Evolutionary conservation across 2,329 filamentous ascomycete genomes (phyloP), one percentile per base, ranked within the genome.

Genomic region (Blastomyces percursus): DNA sequence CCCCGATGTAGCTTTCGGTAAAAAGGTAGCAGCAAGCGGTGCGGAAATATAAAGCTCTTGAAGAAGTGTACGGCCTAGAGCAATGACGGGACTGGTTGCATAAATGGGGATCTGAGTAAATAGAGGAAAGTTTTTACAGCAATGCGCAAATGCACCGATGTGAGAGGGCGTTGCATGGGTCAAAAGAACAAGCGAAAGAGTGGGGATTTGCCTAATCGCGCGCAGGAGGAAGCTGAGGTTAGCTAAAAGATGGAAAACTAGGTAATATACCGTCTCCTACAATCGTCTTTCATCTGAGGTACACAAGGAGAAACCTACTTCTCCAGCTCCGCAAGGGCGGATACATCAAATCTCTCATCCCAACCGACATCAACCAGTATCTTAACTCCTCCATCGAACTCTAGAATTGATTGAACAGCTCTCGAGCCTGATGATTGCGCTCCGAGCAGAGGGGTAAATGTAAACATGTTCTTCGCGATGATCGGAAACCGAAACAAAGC

Each of bases 361-460:
- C 94, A 99, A 64, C 94, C 94, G 54, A 96, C 87, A 73, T 96
- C 93, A 46, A 99, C 85, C 61, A 99, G 83, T 60, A 99, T 86
- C 76, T 97, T 97, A 77, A 99, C 88, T 64, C 93, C 94, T 67
- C 93, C 93, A 78, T 99, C 94, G 62, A 99, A 88, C 79, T 97
- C 93, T 57, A 99, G 81, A 44, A 99, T 84, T n/a, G 94, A 97
- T 75, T 96, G 91, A 66, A 91, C 95, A 52, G 93, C 92, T 63
- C 86, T 82, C 56, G 91, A 94, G 67, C 89, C 85, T 5, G 73
- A 73, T 60, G 90, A 92, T 71, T 95, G 90, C 65, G 94, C 93
- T 73, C 94, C 94, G 69, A 96, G 87, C 63, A 99, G 81, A 56
- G 94, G 87, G 71, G 89, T 95, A 77, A 97, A 96, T 67, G 89